Evolutionary conservation across 2,329 filamentous ascomycete genomes (phyloP), one percentile per base, ranked within the genome.

Genomic region (Phialophora chinensis): DNA sequence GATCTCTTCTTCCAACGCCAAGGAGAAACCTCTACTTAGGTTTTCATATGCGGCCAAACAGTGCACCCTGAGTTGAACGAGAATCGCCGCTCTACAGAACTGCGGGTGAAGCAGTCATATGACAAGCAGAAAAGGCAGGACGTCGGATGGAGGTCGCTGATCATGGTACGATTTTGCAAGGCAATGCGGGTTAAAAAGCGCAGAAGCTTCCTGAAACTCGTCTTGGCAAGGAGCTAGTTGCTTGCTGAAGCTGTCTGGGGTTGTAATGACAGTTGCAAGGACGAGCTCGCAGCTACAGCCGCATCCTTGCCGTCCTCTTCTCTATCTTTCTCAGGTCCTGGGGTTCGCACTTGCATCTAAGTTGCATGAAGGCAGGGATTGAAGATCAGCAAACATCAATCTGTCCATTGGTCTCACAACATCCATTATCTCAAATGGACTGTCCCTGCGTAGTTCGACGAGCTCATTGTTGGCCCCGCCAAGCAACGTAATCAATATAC

Each of bases 401-500:
- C 6, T 44, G 12, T 20, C 38, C 17, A n/a, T 44, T n/a, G 38
- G 7, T 4, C 14, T n/a, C 38, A 42, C 14, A 6, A 42, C 38
- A 42, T 17, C 38, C 38, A 17, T 42, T 7, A 7, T 3, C 17
- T 42, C 14, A 42, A 42, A 42, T 1, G 38, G 14, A 44, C 38
- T 44, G 38, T n/a, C 12, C 38, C 14, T 20, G 17, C 17, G 38
- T n/a, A 44, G 38, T 17, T 44, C 17, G 6, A 44, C 14, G 6
- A 8, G 38, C 17, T 31, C 25, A 17, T n/a, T 2, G 53, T 20
- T 6, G 14, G 8, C 25, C 25, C 17, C 14, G 53, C 17, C 29
- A 55, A 29, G 25, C 33, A 54, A 52, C 50, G 52, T 62, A 62
- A 56, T 47, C 60, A 56, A 5, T 7, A 35, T 53, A 56, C 60